A percentile compares a stretch with the other conserved stretches of the same genome.
Evolutionary conservation across 345 rosid species (phyloP).

Genomic region (Populus simonii): DNA sequence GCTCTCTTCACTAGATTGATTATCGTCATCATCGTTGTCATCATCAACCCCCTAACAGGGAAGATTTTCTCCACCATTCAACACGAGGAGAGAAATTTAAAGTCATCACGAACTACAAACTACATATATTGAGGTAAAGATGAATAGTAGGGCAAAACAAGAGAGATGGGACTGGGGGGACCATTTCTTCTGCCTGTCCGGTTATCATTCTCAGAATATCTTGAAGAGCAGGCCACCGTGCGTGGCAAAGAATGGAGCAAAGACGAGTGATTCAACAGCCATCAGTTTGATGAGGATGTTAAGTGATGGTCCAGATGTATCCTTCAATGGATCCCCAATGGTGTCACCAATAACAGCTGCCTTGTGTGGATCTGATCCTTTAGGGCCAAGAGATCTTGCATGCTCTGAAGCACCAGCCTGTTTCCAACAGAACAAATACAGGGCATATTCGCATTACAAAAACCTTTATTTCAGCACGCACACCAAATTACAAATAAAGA

Average conservation of each 20-base stretch:
- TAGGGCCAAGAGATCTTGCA: slow-evolving; percentile 82
- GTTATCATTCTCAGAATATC: slow-evolving; percentile 36
- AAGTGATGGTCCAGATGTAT: slow-evolving; percentile 95
- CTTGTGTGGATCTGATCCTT: slow-evolving; percentile 95
- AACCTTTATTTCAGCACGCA: neutral
- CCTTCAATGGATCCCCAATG: slow-evolving; percentile 93
- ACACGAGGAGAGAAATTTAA: neutral
- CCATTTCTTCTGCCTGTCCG: neutral
- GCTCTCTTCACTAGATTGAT: neutral
- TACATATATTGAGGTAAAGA: slow-evolving; percentile 4
- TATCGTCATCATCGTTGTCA: neutral
- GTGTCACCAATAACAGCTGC: slow-evolving; percentile 97
- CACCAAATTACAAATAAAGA: neutral
- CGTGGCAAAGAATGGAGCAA: slow-evolving; percentile 93
- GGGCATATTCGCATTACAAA: neutral
- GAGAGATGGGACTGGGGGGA: neutral
- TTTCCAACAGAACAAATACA: neutral
- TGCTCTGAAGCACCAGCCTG: slow-evolving; percentile 94
- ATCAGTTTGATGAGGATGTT: slow-evolving; percentile 96
- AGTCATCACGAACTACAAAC: slow-evolving; percentile 11
- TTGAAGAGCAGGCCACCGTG: slow-evolving; percentile 94
- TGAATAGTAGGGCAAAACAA: neutral
- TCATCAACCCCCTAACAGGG: neutral
- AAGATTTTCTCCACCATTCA: neutral
- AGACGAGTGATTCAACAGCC: slow-evolving; percentile 96